Evolutionary conservation across 257 asterid genomes (phyloP), one percentile per base, ranked within the genome.

Genomic region (Plantago elongata): DNA sequence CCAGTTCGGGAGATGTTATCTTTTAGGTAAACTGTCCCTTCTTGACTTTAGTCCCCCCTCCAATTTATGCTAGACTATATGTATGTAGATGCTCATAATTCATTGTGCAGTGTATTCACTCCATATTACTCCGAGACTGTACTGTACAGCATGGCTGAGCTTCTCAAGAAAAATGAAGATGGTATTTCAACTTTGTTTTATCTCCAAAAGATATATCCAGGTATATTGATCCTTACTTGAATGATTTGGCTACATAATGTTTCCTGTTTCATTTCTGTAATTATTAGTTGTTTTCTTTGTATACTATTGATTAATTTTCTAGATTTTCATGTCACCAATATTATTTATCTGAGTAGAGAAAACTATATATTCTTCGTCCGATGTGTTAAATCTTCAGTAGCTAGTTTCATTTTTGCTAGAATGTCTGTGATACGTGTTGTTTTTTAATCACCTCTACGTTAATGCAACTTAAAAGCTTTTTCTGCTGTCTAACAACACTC

Each of bases 191-290:
- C 95, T 71, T 77, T 92, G 78, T 92, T 92, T 83, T 92, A 92
- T 83, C 97, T 92, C 62, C 97, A 89, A 73, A 92, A 92, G 72
- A 92, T 92, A 78, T 92, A 86, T 78, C 99, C 99, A 64, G 99
- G 99, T 87, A 82, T 47, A 45, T 50, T 43, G 44, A 13, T 59
- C 37, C 57, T 61, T 60, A 54, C 18, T 43, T 22, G 56, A 45
- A 65, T 72, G 70, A 15, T 62, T 42, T 62, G 27, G 42, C 54
- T 57, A 64, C 27, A 22, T 13, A 54, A 9, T 16, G 49, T 71
- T 30, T 63, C 51, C 64, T 51, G 57, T 29, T 61, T 38, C 34
- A 3, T 66, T 51, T 46, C 38, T 16, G 22, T 2, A 13, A 7
- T 62, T 22, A 11, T 51, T 34, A 34, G 40, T 34, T 34, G 0